These are phyloP conservation scores for Pseudogymnoascus sp. DNA, from an alignment of 2,329 filamentous ascomycete species.

Conservation along the genomic window DNA sequence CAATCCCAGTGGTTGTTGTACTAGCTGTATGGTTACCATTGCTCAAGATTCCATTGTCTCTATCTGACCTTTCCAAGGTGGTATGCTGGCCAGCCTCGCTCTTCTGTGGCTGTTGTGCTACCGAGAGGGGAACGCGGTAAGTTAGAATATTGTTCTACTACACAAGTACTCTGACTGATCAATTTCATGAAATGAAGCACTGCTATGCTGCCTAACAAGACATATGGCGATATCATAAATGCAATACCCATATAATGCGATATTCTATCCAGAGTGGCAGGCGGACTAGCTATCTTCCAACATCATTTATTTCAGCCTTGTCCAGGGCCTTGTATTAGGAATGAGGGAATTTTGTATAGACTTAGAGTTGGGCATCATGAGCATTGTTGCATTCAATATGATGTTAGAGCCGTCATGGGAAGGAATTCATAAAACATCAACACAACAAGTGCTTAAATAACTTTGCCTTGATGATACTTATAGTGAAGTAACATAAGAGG, in stretches of 20 bases:
- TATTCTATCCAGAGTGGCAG: neutral
- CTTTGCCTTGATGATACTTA: neutral
- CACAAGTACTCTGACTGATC: neutral
- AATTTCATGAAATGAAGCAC: neutral
- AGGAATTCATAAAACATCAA: neutral
- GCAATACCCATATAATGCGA: neutral
- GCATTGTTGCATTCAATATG: neutral
- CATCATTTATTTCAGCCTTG: neutral
- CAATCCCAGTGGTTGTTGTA: constrained; percentile 34
- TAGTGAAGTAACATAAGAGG: neutral
- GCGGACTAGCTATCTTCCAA: neutral
- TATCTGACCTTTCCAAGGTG: constrained; percentile 30
- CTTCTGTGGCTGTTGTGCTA: constrained; percentile 49
- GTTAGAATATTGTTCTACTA: neutral
- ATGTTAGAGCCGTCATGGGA: neutral
- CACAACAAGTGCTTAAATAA: neutral
- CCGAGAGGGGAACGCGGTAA: constrained; percentile 39
- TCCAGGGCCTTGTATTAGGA: neutral
- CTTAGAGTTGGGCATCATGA: neutral
- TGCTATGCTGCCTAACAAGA: constrained; percentile 1
- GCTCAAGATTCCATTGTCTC: constrained; percentile 6
- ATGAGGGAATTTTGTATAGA: neutral
- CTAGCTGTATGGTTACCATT: constrained; percentile 39
- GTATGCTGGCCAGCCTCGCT: constrained; percentile 49
- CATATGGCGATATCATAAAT: neutral